Evolutionary conservation across 2,329 filamentous ascomycete species (phyloP).

Genomic region (Tolypocladium tundrense): DNA sequence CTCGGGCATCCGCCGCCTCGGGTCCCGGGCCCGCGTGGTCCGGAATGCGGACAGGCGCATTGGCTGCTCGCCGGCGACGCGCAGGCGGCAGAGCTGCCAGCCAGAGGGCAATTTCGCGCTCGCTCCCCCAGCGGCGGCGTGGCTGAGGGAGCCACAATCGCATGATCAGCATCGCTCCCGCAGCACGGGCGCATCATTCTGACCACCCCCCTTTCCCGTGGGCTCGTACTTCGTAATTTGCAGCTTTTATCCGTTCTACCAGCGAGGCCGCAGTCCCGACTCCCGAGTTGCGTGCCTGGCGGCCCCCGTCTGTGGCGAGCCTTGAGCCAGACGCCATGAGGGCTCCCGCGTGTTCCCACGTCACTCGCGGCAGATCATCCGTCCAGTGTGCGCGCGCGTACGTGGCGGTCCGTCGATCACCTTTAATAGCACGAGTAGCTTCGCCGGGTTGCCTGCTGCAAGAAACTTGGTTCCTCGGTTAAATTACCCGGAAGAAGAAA

Average conservation of each 20-base stretch:
- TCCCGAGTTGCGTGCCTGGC: not conserved
- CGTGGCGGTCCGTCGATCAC: not conserved
- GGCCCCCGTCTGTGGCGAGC: not conserved
- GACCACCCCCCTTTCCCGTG: not conserved
- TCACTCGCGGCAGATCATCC: not conserved
- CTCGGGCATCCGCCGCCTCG: not conserved
- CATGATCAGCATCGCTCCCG: conserved; percentile 2
- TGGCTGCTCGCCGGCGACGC: not conserved
- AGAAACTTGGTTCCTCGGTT: not conserved
- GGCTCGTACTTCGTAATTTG: not conserved
- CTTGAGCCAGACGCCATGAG: not conserved
- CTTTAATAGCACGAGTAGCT: not conserved
- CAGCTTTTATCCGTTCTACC: not conserved
- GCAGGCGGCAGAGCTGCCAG: not conserved
- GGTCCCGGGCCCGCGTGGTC: not conserved
- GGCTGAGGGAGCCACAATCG: not conserved
- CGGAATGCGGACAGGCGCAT: not conserved
- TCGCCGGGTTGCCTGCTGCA: not conserved
- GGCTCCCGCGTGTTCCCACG: not conserved
- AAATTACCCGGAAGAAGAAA: not conserved
- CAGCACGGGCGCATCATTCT: not conserved
- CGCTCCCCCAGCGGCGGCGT: not conserved
- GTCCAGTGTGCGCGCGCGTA: not conserved
- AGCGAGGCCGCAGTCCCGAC: not conserved
- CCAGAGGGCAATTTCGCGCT: not conserved